A percentile compares a stretch with the other conserved stretches of the same genome.
phyloP scores from a whole-genome alignment of 2,329 filamentous ascomycete species.

The Colletotrichum tropicale region DNA sequence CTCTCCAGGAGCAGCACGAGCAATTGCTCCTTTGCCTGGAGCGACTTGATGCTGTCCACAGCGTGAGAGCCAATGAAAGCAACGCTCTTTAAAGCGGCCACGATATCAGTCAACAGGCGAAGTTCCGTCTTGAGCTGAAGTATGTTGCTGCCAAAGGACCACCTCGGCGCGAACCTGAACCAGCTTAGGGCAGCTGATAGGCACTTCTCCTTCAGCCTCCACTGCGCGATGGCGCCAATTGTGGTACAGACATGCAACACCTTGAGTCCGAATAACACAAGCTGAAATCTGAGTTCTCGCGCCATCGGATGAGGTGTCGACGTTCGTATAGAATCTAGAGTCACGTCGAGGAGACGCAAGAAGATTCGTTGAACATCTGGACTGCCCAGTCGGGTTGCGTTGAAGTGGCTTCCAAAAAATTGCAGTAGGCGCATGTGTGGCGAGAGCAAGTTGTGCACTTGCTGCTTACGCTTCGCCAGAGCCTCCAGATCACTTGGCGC shows the following conservation, averaged over 20 bases:
- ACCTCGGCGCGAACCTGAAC: constrained; percentile 84
- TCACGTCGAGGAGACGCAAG: constrained; percentile 78
- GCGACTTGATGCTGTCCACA: constrained; percentile 62
- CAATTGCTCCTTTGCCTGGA: constrained; percentile 84
- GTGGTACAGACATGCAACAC: constrained; percentile 77
- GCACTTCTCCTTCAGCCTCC: constrained; percentile 87
- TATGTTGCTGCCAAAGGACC: constrained; percentile 95
- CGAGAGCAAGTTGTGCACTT: constrained; percentile 80
- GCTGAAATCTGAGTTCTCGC: constrained; percentile 88
- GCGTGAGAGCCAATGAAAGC: constrained; percentile 60
- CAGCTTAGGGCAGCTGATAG: constrained; percentile 85
- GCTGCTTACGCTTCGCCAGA: constrained; percentile 76
- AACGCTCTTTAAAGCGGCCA: constrained; percentile 68
- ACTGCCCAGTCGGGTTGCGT: constrained; percentile 85
- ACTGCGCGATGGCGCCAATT: constrained; percentile 67
- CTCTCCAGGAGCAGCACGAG: constrained; percentile 80
- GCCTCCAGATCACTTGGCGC: constrained; percentile 84
- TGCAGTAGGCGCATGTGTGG: constrained; percentile 87
- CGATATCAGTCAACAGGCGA: constrained; percentile 78
- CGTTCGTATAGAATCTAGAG: constrained; percentile 74
- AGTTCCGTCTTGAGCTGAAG: constrained; percentile 94
- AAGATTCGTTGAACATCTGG: constrained; percentile 83
- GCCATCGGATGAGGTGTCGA: constrained; percentile 83
- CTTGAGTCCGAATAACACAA: constrained; percentile 81
- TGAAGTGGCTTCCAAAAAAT: constrained; percentile 94